These are phyloP conservation scores for Rhodotorula babjevae DNA, from an alignment of 768 basidiomycete genomes.

Conservation along the genomic window DNA sequence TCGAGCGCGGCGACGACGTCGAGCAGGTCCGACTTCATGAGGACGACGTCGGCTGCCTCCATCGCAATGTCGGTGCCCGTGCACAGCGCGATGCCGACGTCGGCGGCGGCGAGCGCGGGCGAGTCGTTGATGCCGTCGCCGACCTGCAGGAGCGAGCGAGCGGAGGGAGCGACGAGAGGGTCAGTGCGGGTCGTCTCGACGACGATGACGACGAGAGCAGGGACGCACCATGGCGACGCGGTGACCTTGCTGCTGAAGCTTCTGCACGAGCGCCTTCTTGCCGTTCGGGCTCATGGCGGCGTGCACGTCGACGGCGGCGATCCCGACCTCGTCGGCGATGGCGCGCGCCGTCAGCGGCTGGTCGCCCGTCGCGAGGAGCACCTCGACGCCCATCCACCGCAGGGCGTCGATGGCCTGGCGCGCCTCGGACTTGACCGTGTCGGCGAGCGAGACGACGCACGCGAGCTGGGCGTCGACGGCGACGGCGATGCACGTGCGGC, in stretches of 20 bases:
- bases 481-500: slow-evolving; percentile 81
- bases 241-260: slow-evolving; percentile 65
- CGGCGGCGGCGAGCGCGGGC: slow-evolving; percentile 89
- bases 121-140: slow-evolving; percentile 99
- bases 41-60: slow-evolving; percentile 95
- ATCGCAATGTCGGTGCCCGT: slow-evolving; percentile 95
- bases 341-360: slow-evolving; percentile 77
- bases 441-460: slow-evolving; percentile 77
- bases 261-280: slow-evolving; percentile 77
- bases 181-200: neutral
- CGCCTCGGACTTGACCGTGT: slow-evolving; percentile 80
- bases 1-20: slow-evolving; percentile 96
- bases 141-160: slow-evolving; percentile 56
- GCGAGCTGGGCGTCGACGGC: slow-evolving; percentile 65
- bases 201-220: neutral
- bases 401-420: slow-evolving; percentile 73
- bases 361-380: slow-evolving; percentile 92
- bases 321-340: slow-evolving; percentile 84
- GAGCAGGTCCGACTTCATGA: slow-evolving; percentile 92
- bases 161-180: neutral
- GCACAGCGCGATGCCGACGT: slow-evolving; percentile 92
- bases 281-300: slow-evolving; percentile 92
- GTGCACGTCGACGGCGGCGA: slow-evolving; percentile 74
- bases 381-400: slow-evolving; percentile 82
- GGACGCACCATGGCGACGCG: slow-evolving; percentile 75